phyloP scores from a whole-genome alignment of 345 rosid species.

The Melaleuca quinquenervia region DNA sequence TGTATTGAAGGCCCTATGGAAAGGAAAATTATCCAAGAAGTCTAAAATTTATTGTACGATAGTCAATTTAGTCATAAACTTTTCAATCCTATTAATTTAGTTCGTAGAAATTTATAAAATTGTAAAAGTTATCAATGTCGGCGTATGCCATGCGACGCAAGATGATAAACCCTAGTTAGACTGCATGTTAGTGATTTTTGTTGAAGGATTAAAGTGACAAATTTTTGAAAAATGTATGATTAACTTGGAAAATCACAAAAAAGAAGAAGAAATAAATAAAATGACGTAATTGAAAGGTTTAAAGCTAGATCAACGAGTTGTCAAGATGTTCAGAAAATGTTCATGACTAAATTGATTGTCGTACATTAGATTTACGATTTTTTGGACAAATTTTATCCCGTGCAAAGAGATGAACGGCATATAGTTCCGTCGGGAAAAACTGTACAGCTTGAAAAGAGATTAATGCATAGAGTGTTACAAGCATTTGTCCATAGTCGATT shows the following conservation, averaged over 20 bases:
- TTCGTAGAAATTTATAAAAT: no score
- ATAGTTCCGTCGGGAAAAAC: background rate
- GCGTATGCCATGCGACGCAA: no score
- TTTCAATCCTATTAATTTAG: background rate
- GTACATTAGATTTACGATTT: background rate
- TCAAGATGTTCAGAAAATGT: background rate
- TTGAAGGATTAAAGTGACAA: no score
- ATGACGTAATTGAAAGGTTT: background rate
- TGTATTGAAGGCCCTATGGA: background rate
- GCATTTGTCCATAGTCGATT: no score
- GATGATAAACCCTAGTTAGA: no score
- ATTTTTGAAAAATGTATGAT: no score
- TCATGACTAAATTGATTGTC: fast-evolving
- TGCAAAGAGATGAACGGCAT: background rate
- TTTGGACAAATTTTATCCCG: background rate
- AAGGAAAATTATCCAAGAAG: background rate
- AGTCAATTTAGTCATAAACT: background rate
- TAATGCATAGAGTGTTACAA: background rate
- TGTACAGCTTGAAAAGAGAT: background rate
- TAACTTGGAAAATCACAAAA: no score
- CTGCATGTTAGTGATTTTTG: no score
- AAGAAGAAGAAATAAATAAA: background rate
- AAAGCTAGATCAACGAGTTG: background rate
- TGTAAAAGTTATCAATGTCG: no score
- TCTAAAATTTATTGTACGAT: fast-evolving